Conservation (phyloP, 2,329 filamentous ascomycete genomes). For the Aureobasidium melanogenum region DNA sequence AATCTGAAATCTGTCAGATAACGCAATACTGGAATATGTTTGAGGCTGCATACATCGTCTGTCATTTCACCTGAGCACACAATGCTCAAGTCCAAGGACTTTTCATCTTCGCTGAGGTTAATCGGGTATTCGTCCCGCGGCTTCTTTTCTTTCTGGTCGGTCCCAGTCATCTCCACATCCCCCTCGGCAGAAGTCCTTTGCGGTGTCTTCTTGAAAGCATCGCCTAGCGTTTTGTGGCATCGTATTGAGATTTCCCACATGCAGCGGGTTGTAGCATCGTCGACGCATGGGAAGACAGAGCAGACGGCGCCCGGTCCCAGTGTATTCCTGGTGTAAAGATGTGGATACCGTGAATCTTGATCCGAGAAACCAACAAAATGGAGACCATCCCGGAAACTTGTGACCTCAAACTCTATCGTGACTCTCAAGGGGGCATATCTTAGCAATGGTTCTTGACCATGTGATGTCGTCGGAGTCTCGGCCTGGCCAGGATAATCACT, state of each 20-base stretch:
- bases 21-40: slow-evolving; percentile 9
- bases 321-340: slow-evolving; percentile 81
- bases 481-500: slow-evolving; percentile 21
- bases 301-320: slow-evolving; percentile 69
- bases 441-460: slow-evolving; percentile 22
- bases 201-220: slow-evolving; percentile 45
- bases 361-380: slow-evolving; percentile 84
- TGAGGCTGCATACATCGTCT: slow-evolving; percentile 48
- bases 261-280: slow-evolving; percentile 71
- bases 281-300: slow-evolving; percentile 87
- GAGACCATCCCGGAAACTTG: slow-evolving; percentile 71
- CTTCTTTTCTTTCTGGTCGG: slow-evolving; percentile 12
- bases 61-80: slow-evolving; percentile 84
- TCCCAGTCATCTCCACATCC: slow-evolving; percentile 32
- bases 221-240: slow-evolving; percentile 76
- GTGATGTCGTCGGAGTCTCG: slow-evolving; percentile 21
- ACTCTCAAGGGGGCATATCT: slow-evolving; percentile 53
- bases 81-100: slow-evolving; percentile 77
- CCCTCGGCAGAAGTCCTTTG: slow-evolving; percentile 17
- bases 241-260: slow-evolving; percentile 85
- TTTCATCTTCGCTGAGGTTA: slow-evolving; percentile 64
- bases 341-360: slow-evolving; percentile 74
- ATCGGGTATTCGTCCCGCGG: slow-evolving; percentile 25
- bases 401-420: slow-evolving; percentile 68
- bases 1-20: slow-evolving; percentile 30